Evolutionary conservation across 495 filamentous ascomycete genomes (phyloP).

Genomic region (Achaetomiella virescens): DNA sequence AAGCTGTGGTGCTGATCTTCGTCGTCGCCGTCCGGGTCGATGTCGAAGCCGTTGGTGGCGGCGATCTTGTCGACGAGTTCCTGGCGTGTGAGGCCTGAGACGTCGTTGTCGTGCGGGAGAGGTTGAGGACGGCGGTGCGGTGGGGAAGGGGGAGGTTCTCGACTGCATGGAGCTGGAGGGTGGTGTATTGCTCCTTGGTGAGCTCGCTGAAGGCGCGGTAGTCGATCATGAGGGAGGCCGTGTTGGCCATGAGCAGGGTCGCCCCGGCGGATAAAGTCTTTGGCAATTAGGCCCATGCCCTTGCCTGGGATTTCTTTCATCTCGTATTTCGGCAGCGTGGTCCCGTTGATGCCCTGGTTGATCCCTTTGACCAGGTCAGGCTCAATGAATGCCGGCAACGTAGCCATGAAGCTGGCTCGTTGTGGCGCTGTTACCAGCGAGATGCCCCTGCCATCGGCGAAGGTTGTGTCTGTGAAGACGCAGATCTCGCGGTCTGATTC

Average conservation of each 20-base stretch:
- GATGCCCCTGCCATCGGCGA: slow-evolving; percentile 28
- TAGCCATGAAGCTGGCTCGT: slow-evolving; percentile 22
- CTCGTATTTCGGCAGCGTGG: slow-evolving; percentile 19
- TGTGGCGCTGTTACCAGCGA: slow-evolving; percentile 26
- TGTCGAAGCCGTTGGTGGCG: slow-evolving; percentile 34
- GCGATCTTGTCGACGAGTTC: slow-evolving; percentile 21
- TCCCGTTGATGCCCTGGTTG: slow-evolving; percentile 22
- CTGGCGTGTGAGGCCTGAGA: slow-evolving; percentile 4
- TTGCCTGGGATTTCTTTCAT: slow-evolving; percentile 31
- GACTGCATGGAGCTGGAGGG: slow-evolving; percentile 23
- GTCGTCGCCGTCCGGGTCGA: slow-evolving; percentile 23
- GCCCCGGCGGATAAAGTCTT: slow-evolving; percentile 23
- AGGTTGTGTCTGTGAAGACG: slow-evolving; percentile 28
- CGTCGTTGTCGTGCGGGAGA: slow-evolving; percentile 23
- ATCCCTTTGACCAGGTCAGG: slow-evolving; percentile 15
- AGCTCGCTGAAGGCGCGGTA: slow-evolving; percentile 30
- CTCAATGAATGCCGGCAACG: slow-evolving; percentile 20
- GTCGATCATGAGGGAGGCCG: slow-evolving; percentile 31
- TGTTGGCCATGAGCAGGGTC: slow-evolving; percentile 33
- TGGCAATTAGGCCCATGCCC: slow-evolving; percentile 31
- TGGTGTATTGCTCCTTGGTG: slow-evolving; percentile 15
- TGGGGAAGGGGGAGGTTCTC: slow-evolving; percentile 23
- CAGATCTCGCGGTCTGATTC: slow-evolving; percentile 19
- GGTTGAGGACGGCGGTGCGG: slow-evolving; percentile 19
- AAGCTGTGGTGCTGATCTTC: slow-evolving; percentile 24